Evolutionary conservation across 2,329 filamentous ascomycete species (phyloP).

Genomic region (Aspergillus cejpii): DNA sequence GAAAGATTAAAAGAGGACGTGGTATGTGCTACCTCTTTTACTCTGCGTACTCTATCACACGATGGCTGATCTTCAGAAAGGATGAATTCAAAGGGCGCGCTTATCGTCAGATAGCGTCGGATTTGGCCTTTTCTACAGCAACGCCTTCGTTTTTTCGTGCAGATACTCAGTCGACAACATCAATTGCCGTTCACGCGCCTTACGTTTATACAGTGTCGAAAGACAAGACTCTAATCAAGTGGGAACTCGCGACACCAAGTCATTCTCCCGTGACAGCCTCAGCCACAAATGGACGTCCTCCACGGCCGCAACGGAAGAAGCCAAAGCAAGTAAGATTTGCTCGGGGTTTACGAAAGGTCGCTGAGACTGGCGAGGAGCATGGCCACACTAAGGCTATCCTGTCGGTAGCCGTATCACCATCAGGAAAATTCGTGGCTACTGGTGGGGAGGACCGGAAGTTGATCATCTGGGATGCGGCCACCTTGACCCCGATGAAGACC

Average conservation of each 20-base stretch:
- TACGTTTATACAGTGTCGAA: constrained; percentile 85
- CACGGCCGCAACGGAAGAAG: constrained; percentile 38
- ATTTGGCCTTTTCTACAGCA: constrained; percentile 63
- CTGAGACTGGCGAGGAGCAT: constrained; percentile 45
- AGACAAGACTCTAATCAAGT: constrained; percentile 79
- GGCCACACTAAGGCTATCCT: constrained; percentile 77
- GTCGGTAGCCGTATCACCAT: constrained; percentile 75
- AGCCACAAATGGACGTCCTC: constrained; percentile 58
- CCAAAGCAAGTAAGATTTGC: constrained; percentile 47
- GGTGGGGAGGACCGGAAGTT: constrained; percentile 78
- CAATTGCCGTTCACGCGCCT: constrained; percentile 69
- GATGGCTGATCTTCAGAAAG: constrained; percentile 23
- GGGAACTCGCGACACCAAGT: constrained; percentile 60
- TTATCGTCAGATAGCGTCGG: constrained; percentile 69
- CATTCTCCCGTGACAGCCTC: constrained; percentile 10
- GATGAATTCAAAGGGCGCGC: constrained; percentile 85
- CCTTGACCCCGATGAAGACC: constrained; percentile 69
- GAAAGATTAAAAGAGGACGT: constrained; percentile 87
- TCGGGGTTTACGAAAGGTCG: constrained; percentile 38
- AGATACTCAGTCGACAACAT: constrained; percentile 71
- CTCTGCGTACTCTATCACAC: constrained; percentile 2
- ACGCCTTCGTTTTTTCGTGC: constrained; percentile 67
- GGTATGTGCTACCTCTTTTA: constrained; percentile 34
- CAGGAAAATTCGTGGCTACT: constrained; percentile 85
- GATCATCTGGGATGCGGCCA: constrained; percentile 79